phyloP scores from a whole-genome alignment of 768 basidiomycete species.

The Fomitopsis pulvina region DNA sequence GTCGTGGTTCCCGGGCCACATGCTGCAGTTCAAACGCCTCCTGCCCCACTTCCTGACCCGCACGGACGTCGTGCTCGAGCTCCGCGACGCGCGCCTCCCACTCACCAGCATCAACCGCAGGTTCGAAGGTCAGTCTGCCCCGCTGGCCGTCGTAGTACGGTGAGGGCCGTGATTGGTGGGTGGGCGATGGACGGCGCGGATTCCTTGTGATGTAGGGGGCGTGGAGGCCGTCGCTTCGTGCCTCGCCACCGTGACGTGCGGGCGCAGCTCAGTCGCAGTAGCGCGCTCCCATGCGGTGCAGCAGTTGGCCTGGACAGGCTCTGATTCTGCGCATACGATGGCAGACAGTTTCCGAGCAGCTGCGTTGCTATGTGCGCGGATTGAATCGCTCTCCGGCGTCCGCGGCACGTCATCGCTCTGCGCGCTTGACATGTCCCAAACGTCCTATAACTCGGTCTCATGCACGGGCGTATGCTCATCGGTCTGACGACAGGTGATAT shows the following conservation, averaged over 20 bases:
- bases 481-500: conserved; percentile 40
- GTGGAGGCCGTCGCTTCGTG: background rate
- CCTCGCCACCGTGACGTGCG: background rate
- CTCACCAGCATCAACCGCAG: conserved; percentile 89
- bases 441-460: background rate
- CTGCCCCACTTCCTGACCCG: conserved; percentile 71
- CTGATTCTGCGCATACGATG: too few relatives aligned
- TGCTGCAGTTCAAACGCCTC: conserved; percentile 79
- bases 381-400: too few relatives aligned
- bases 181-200: too few relatives aligned
- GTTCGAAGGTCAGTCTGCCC: conserved; percentile 61
- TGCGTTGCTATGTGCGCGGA: too few relatives aligned
- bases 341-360: too few relatives aligned
- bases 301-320: too few relatives aligned
- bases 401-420: too few relatives aligned
- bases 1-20: conserved; percentile 96
- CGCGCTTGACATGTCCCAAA: too few relatives aligned
- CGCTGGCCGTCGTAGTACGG: background rate
- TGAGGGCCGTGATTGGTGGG: too few relatives aligned
- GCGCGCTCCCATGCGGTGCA: background rate
- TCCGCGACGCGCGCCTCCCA: conserved; percentile 88
- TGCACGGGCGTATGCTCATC: background rate
- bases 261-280: background rate
- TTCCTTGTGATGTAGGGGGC: background rate
- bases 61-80: conserved; percentile 90